phyloP scores from a whole-genome alignment of 768 basidiomycete genomes.

The Rickenella mellea region DNA sequence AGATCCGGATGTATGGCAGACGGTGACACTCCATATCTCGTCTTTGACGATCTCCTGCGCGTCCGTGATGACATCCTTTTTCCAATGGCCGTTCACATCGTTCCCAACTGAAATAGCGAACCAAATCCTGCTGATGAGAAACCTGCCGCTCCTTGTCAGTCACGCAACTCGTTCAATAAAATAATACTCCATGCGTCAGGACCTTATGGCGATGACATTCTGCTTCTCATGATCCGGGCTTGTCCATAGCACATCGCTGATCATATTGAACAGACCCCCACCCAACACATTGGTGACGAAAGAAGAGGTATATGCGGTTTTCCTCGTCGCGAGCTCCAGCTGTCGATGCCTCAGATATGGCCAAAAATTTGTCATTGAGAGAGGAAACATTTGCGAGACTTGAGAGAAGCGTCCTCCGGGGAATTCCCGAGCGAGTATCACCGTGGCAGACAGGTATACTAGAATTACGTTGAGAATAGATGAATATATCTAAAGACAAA shows the following conservation, averaged over 20 bases:
- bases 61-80: constrained; percentile 30
- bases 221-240: constrained; percentile 54
- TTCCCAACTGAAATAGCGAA: constrained; percentile 49
- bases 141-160: constrained; percentile 27
- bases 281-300: constrained; percentile 37
- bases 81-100: constrained; percentile 26
- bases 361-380: constrained; percentile 56
- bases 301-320: constrained; percentile 31
- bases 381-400: constrained; percentile 28
- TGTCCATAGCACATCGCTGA: constrained; percentile 44
- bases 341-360: constrained; percentile 53
- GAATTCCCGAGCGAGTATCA: constrained; percentile 37
- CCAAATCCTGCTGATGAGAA: constrained; percentile 53
- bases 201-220: constrained; percentile 49
- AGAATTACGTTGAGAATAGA: background rate
- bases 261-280: constrained; percentile 15
- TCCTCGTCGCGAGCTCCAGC: constrained; percentile 29
- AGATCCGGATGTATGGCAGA: constrained; percentile 7
- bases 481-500: background rate
- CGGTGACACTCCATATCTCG: constrained; percentile 53
- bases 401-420: constrained; percentile 37
- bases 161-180: background rate
- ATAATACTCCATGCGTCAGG: background rate
- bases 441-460: constrained; percentile 58
- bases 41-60: constrained; percentile 40